Base-by-base conservation (phyloP, 1,284 basidiomycete genomes). In the Ustilago loliicola region DNA sequence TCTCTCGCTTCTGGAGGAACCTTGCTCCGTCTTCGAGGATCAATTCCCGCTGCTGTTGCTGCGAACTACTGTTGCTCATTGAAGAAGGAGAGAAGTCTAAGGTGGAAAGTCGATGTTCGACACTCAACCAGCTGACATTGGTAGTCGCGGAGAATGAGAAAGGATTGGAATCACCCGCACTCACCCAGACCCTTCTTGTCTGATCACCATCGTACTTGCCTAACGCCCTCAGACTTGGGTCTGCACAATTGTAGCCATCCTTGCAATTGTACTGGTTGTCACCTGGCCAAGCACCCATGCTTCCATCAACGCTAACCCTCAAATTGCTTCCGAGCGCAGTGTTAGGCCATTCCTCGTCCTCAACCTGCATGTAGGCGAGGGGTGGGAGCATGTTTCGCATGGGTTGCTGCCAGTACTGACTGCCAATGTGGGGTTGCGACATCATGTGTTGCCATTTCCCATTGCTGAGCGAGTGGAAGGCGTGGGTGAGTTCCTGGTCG, bases 211-310 rank as follows among this genome's bases (percentile, higher is more conserved):
- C 62, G 62, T 71, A 71, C 51, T 62, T 32, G 21, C 25, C 47
- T 23, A 71, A 30, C 17, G 42, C 13, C 17, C 23, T 30, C 27
- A 71, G 19, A 11, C 32, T 54, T 7, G 69, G 69, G 23, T 71
- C 69, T 13, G 69, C 59, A n/a, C 69, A 71, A n/a, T 71, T 71
- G 51, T 71, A 71, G 2, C 69, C 69, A 29, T 71, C 62, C 15
- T 50, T 34, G n/a, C 69, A 71, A 42, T 71, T 66, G 69, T 71
- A 61, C 69, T 71, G 69, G 34, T 71, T 71, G n/a, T 66, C 69
- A 3, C 69, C 69, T 5, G 69, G 69, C 69, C 69, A 71, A 3
- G 69, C 69, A 21, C 69, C 69, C 69, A 71, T 71, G 25, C 69
- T 71, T n/a, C 48, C 69, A 29, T 71, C 69, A 2, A 71, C 69